These are phyloP conservation scores for Zizania palustris DNA, from an alignment of 202 grass and related monocot species.

Conservation along the genomic window DNA sequence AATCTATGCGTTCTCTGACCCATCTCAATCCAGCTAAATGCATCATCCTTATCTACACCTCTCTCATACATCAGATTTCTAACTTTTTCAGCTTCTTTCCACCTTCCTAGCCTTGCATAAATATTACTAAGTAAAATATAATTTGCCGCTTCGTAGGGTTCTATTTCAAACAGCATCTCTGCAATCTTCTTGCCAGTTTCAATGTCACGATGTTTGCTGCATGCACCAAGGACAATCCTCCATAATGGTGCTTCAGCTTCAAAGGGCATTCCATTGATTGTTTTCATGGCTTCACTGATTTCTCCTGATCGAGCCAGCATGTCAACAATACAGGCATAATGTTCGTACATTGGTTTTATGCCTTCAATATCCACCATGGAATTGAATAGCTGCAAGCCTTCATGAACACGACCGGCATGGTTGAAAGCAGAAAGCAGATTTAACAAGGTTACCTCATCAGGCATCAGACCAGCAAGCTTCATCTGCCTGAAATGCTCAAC, in stretches of 20 bases:
- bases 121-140: constrained; percentile 60
- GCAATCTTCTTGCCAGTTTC: constrained; percentile 53
- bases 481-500: constrained; percentile 49
- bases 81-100: constrained; percentile 53
- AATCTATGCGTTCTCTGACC: constrained; percentile 56
- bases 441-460: constrained; percentile 63
- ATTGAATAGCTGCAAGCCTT: constrained; percentile 57
- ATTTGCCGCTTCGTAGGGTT: constrained; percentile 61
- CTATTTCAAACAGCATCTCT: constrained; percentile 57
- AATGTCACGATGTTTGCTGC: constrained; percentile 63
- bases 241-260: constrained; percentile 52
- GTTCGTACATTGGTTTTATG: constrained; percentile 49
- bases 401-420: constrained; percentile 59
- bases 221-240: constrained; percentile 64
- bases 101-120: constrained; percentile 59
- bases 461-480: constrained; percentile 46
- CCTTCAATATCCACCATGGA: constrained; percentile 47
- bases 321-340: constrained; percentile 66
- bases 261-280: constrained; percentile 59
- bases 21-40: constrained; percentile 63
- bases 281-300: constrained; percentile 53
- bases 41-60: constrained; percentile 49
- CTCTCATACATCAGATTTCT: constrained; percentile 56
- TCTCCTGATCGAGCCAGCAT: constrained; percentile 57
- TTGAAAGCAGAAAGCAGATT: constrained; percentile 59